Conservation (phyloP, 805 yeast species). For the Lachancea kluyveri region DNA sequence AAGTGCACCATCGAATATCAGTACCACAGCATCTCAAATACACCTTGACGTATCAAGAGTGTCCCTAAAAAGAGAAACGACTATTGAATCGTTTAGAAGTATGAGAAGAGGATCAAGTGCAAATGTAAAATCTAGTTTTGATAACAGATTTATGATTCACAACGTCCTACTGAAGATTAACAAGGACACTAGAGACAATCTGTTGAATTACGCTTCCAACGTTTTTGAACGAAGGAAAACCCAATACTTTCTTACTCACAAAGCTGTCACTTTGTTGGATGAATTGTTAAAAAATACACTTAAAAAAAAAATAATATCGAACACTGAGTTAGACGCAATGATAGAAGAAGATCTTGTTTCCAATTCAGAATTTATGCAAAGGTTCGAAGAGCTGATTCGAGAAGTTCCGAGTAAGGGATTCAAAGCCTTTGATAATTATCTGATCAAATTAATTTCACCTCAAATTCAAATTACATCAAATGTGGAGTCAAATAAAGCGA, state of each 20-base stretch:
- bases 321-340: conserved; percentile 6
- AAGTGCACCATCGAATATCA: conserved; percentile 2
- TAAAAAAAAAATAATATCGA: conserved; percentile 11
- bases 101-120: conserved; percentile 27
- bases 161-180: conserved; percentile 52
- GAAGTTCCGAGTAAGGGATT: conserved; percentile 33
- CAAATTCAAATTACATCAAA: conserved; percentile 53
- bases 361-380: conserved; percentile 32
- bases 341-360: conserved; percentile 16
- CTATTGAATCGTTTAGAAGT: conserved; percentile 27
- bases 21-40: not conserved
- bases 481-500: conserved; percentile 40
- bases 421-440: conserved; percentile 43
- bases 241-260: conserved; percentile 40
- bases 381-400: conserved; percentile 43
- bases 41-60: not conserved
- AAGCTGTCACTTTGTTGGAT: conserved; percentile 45
- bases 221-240: conserved; percentile 39
- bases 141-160: conserved; percentile 54
- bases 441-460: conserved; percentile 51
- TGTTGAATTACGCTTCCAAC: conserved; percentile 41
- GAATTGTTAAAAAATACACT: conserved; percentile 28
- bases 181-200: conserved; percentile 41
- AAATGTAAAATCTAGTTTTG: conserved; percentile 34
- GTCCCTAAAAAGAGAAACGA: conserved; percentile 14